phyloP scores from a whole-genome alignment of 2,329 filamentous ascomycete species.

The Fusarium algeriense region DNA sequence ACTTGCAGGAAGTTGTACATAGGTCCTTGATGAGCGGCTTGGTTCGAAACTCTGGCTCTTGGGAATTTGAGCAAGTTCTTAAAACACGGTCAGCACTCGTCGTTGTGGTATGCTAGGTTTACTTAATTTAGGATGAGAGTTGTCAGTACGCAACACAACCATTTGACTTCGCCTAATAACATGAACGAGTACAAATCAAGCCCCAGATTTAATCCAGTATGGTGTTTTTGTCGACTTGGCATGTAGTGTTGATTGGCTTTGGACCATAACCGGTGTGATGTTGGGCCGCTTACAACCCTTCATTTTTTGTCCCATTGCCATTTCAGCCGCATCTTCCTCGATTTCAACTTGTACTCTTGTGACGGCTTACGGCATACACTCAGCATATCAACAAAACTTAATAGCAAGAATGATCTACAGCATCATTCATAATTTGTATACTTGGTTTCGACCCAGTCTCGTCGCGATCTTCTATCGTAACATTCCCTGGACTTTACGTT shows the following conservation, averaged over 20 bases:
- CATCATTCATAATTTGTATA: conserved; percentile 27
- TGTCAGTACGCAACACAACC: neutral
- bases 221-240: too few relatives aligned
- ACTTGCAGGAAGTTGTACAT: neutral
- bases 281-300: conserved; percentile 29
- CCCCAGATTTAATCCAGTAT: too few relatives aligned
- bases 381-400: neutral
- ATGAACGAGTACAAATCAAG: too few relatives aligned
- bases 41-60: neutral
- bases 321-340: neutral
- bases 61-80: too few relatives aligned
- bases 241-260: neutral
- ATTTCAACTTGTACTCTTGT: neutral
- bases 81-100: too few relatives aligned
- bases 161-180: too few relatives aligned
- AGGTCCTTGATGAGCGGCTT: neutral
- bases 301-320: neutral
- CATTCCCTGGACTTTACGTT: conserved; percentile 56
- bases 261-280: conserved; percentile 4
- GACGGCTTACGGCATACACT: rapidly evolving
- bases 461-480: conserved; percentile 53
- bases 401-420: conserved; percentile 3
- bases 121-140: too few relatives aligned
- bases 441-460: conserved; percentile 46
- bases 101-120: neutral